phyloP scores from a whole-genome alignment of 805 yeast genomes.

The Ogataea dorogensis region DNA sequence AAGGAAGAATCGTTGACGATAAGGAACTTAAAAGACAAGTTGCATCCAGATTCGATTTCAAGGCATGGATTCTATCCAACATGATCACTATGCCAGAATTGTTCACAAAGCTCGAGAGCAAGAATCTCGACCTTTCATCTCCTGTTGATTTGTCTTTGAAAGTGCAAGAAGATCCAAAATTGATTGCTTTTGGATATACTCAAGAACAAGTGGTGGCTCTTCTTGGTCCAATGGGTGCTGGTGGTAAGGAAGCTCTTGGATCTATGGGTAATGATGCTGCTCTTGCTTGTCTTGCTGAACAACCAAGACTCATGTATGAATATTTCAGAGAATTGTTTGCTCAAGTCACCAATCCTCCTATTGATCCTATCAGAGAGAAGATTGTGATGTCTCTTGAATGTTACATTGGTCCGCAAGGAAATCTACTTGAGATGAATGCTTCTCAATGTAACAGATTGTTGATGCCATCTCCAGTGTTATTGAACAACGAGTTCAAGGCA shows the following conservation, averaged over 20 bases:
- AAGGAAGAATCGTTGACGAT: conserved; percentile 92
- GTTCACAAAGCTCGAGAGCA: conserved; percentile 51
- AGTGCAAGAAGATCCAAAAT: conserved; percentile 78
- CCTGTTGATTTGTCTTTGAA: conserved; percentile 36
- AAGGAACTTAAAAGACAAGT: conserved; percentile 79
- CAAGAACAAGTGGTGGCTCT: conserved; percentile 83
- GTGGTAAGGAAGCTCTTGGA: conserved; percentile 92
- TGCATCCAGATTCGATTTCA: conserved; percentile 83
- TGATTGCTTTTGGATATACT: conserved; percentile 89
- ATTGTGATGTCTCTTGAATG: conserved; percentile 97
- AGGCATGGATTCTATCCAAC: conserved; percentile 88
- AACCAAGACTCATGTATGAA: conserved; percentile 87
- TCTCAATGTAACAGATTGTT: conserved; percentile 86
- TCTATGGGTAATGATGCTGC: conserved; percentile 99
- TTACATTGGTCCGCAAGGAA: conserved; percentile 98
- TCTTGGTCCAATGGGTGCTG: conserved; percentile 89
- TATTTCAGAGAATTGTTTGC: conserved; percentile 96
- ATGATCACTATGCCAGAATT: conserved; percentile 82
- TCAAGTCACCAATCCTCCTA: conserved; percentile 98
- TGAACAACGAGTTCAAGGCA: conserved; percentile 71
- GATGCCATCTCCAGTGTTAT: conserved; percentile 78
- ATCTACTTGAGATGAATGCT: conserved; percentile 87
- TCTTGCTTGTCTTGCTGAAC: conserved; percentile 89
- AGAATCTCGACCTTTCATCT: conserved; percentile 31
- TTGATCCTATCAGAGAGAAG: conserved; percentile 95